Evolutionary conservation across 257 asterid genomes (phyloP).

Genomic region (Solanum chmielewskii): DNA sequence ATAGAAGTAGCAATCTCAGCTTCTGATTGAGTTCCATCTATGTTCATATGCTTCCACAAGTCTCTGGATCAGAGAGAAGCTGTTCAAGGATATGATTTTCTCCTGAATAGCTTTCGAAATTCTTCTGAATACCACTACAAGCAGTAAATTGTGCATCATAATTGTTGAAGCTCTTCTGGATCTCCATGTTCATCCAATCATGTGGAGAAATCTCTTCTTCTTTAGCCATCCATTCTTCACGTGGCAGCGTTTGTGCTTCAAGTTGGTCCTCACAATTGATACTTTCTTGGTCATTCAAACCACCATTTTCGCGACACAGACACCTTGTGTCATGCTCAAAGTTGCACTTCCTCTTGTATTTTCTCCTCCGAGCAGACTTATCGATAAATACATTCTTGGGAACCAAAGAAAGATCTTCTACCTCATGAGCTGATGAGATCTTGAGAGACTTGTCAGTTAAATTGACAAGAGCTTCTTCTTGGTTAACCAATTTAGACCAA

Average conservation of each 20-base stretch:
- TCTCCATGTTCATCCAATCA: not conserved
- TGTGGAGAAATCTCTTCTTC: not conserved
- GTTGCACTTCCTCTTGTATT: constrained; percentile 23
- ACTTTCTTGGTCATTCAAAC: not conserved
- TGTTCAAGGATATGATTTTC: constrained; percentile 3
- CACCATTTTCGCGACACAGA: not conserved
- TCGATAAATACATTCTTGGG: not conserved
- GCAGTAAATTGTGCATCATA: not conserved
- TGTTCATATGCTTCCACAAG: not conserved
- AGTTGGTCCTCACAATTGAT: not conserved
- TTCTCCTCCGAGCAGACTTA: not conserved
- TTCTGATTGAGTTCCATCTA: constrained; percentile 1
- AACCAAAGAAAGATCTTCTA: not conserved
- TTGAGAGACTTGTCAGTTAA: not conserved
- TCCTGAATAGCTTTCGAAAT: constrained; percentile 16
- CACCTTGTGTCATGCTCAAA: not conserved
- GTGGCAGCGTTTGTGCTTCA: not conserved
- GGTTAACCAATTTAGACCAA: constrained; percentile 32
- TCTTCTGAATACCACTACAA: not conserved
- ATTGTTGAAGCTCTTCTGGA: not conserved
- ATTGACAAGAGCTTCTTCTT: constrained; percentile 33
- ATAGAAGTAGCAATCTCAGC: constrained; percentile 19
- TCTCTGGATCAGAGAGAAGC: not conserved
- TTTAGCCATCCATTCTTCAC: not conserved
- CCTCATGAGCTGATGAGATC: not conserved